phyloP scores from a whole-genome alignment of 164 flowering plant genomes.

The Sextonia rubra region DNA sequence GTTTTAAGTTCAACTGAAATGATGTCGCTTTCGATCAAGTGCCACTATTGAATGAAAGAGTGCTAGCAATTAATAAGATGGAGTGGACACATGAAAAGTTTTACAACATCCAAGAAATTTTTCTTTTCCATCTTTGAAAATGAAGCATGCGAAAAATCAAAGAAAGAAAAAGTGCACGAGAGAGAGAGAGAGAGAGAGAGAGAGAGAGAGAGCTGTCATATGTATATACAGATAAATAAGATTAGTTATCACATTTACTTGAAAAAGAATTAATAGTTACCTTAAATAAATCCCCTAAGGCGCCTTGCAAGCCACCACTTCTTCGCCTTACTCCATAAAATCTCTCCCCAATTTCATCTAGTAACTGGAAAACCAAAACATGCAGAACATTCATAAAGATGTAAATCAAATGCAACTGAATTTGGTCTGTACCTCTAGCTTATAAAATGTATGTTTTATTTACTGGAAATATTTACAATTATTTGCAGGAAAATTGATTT shows the following conservation, averaged over 20 bases:
- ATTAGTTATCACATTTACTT: neutral
- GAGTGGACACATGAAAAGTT: too few species aligned
- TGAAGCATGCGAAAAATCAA: too few species aligned
- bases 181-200: too few species aligned
- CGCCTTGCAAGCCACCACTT: conserved; percentile 75
- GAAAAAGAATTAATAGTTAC: conserved; percentile 22
- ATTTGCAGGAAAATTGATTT: neutral
- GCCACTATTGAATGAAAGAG: too few species aligned
- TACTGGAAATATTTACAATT: neutral
- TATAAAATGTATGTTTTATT: neutral
- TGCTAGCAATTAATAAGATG: too few species aligned
- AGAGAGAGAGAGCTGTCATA: neutral
- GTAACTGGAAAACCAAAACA: conserved; percentile 42
- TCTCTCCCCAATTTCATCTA: conserved; percentile 73
- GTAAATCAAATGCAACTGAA: neutral
- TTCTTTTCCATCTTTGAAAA: too few species aligned
- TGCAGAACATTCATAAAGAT: neutral
- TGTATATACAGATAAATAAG: neutral
- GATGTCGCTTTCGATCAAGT: neutral
- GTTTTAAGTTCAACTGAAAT: neutral
- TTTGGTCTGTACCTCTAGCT: neutral
- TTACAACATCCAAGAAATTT: neutral
- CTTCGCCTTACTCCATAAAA: conserved; percentile 82
- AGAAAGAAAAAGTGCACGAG: too few species aligned
- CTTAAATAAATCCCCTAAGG: conserved; percentile 87